Evolutionary conservation across 371 early-diverging fungal genomes (phyloP), one percentile per base, ranked within the genome.

Genomic region (Mortierella sp.): DNA sequence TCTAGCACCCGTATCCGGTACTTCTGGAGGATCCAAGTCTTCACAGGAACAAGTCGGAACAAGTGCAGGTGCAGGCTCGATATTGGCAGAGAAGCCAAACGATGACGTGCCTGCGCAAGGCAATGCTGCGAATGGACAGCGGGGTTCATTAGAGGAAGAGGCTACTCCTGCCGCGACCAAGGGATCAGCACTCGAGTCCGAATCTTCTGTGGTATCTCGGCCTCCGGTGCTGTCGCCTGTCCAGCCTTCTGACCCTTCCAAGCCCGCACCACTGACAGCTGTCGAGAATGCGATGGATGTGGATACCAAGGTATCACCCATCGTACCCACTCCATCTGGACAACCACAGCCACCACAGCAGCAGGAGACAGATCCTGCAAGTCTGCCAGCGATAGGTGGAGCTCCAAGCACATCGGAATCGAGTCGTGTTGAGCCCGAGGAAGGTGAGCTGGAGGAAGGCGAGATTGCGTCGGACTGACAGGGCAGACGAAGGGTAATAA

Each of bases 371-470:
- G 7, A 19, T 31, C 2, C 0, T 28, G 24, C 21, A 28, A 43
- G 46, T 24, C 49, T 4, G 45, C 38, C 47, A 19, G 58, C 14
- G 7, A 9, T 31, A 19, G 43, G 30, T 14, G 46, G 43, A 9
- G 41, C 39, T 48, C 49, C 26, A 9, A 34, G 7, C 34, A 10
- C 10, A 34, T 21, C 26, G 8, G 27, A 27, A 10, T 19, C 13
- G 21, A 41, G 8, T 19, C 24, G 23, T 12, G 31, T 45, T 6
- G 71, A 78, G 30, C 71, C 48, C 18, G 65, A 61, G 42, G 80
- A 80, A 23, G 80, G 71, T 2, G 74, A 74, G 13, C 61, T 74
- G 18, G 74, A 74, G 42, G 74, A 78, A 21, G 72, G 68, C 28
- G 72, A 78, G 41, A 71, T 67, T 27, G 54, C 61, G 0, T 65